These are phyloP conservation scores for Sordaria brevicollis DNA, from an alignment of 495 filamentous ascomycete species.

Conservation along the genomic window DNA sequence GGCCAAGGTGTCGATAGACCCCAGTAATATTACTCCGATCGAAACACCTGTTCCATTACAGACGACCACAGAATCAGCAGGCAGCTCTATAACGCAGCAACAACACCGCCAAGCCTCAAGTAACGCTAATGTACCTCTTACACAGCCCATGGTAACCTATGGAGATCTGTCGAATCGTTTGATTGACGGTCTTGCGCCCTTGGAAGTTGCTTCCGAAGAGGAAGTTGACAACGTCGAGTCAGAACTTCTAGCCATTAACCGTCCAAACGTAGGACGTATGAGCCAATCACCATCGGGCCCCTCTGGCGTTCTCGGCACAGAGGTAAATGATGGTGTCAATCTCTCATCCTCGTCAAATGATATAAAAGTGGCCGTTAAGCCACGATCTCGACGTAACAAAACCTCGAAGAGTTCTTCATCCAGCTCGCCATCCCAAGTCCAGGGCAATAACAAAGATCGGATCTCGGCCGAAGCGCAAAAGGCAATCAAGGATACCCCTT, in stretches of 20 bases:
- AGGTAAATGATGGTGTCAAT: neutral
- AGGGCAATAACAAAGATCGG: neutral
- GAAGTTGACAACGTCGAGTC: neutral
- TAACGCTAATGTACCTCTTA: neutral
- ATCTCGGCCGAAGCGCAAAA: neutral
- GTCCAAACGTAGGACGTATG: neutral
- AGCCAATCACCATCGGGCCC: neutral
- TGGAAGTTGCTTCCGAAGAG: slow-evolving; percentile 7
- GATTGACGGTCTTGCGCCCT: neutral
- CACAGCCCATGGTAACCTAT: slow-evolving; percentile 4
- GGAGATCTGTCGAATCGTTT: neutral
- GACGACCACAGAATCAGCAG: neutral
- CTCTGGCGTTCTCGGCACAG: neutral
- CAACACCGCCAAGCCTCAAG: neutral
- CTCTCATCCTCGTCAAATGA: neutral
- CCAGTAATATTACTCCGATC: neutral
- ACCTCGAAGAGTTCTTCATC: neutral
- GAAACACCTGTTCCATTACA: neutral
- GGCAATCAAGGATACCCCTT: neutral
- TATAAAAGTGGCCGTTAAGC: neutral
- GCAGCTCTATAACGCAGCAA: slow-evolving; percentile 6
- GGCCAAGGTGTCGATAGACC: slow-evolving; percentile 14
- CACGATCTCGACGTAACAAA: neutral
- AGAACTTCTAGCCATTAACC: neutral
- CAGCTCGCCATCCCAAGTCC: neutral